phyloP scores from a whole-genome alignment of 2,329 filamentous ascomycete species.

The Trichoderma harzianum region DNA sequence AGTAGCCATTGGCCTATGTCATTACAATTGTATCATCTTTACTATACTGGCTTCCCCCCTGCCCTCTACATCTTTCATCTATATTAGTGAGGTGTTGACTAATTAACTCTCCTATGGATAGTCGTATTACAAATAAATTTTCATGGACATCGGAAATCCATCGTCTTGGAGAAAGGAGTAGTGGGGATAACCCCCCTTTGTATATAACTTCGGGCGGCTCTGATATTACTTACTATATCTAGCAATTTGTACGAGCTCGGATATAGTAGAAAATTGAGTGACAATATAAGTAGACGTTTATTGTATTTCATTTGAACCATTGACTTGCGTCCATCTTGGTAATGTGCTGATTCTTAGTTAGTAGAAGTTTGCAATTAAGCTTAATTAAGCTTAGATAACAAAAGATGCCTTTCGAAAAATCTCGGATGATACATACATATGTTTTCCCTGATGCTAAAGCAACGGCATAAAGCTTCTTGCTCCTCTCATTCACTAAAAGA shows the following conservation, averaged over 20 bases:
- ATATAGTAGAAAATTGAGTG: neutral
- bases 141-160: neutral
- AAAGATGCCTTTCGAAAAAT: neutral
- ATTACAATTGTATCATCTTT: neutral
- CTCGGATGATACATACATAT: neutral
- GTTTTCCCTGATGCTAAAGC: too few relatives aligned
- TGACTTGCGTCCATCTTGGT: neutral
- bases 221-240: neutral
- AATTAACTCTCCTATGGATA: neutral
- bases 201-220: neutral
- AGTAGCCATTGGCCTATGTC: neutral
- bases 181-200: neutral
- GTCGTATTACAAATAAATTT: neutral
- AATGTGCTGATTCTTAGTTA: neutral
- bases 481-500: neutral
- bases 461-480: too few relatives aligned
- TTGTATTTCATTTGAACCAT: neutral
- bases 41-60: neutral
- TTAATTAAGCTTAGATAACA: neutral
- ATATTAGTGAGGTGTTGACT: neutral
- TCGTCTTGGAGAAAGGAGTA: neutral
- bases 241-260: neutral
- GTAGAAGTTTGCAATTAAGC: neutral
- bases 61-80: neutral
- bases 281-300: neutral